Percentiles rank a stretch among this genome's conserved stretches.
These are phyloP conservation scores for Psilocybe cubensis DNA, from an alignment of 768 basidiomycete species.

Conservation along the genomic window DNA sequence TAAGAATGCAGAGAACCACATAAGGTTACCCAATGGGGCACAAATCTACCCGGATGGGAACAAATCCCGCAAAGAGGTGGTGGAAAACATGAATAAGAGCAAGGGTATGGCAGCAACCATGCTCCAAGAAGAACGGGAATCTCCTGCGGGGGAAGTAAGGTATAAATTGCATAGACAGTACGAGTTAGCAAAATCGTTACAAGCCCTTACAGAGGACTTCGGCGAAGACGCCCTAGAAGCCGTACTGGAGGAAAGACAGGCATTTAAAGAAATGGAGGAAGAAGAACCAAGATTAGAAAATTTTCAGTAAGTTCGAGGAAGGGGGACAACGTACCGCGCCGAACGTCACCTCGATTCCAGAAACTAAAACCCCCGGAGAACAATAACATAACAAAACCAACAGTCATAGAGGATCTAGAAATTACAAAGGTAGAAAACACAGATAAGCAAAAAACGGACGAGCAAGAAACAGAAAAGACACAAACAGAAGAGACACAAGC, in stretches of 20 bases:
- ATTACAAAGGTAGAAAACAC: no score
- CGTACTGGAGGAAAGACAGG: not conserved
- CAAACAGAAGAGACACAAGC: not conserved
- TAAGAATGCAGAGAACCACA: not conserved
- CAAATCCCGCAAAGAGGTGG: not conserved
- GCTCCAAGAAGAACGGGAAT: no score
- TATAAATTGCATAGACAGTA: no score
- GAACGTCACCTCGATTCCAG: not conserved
- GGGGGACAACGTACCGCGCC: not conserved
- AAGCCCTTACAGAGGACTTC: not conserved
- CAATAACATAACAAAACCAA: no score
- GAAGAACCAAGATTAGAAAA: not conserved
- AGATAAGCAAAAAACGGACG: not conserved
- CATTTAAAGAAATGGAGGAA: no score
- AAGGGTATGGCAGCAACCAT: not conserved
- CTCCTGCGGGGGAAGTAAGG: no score
- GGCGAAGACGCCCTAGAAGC: not conserved
- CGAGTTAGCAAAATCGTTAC: no score
- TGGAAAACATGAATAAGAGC: not conserved
- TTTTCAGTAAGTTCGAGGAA: not conserved
- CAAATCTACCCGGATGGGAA: not conserved
- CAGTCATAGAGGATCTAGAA: no score
- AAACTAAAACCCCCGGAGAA: not conserved
- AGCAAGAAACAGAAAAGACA: not conserved
- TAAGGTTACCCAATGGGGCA: not conserved